phyloP scores from a whole-genome alignment of 2,329 filamentous ascomycete genomes.

The Sarocladium kiliense region DNA sequence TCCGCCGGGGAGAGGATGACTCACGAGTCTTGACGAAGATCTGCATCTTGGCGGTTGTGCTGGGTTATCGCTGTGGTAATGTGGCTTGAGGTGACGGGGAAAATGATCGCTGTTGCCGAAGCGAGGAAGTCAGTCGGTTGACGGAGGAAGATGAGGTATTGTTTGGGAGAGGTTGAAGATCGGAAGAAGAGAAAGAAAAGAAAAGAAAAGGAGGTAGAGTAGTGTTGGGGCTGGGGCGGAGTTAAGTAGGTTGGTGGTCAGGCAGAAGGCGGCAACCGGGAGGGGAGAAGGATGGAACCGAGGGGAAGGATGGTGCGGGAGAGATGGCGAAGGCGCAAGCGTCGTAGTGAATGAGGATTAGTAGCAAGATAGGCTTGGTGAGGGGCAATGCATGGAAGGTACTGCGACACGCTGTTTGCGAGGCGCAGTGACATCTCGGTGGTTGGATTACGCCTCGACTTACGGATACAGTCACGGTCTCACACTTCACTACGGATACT shows the following conservation, averaged over 20 bases:
- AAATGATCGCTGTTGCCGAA: constrained; percentile 10
- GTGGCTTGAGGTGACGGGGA: constrained; percentile 12
- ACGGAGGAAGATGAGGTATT: constrained; percentile 4
- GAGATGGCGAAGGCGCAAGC: neutral
- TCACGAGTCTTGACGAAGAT: constrained; percentile 97
- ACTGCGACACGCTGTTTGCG: neutral
- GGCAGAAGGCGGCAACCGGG: constrained; percentile 7
- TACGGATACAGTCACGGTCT: neutral
- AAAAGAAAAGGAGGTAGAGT: neutral
- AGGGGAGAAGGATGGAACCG: constrained; percentile 12
- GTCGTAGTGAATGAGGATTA: neutral
- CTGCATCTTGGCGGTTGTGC: constrained; percentile 64
- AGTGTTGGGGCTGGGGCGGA: constrained; percentile 8
- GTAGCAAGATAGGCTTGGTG: neutral
- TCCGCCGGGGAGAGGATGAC: constrained; percentile 32
- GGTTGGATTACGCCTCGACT: neutral
- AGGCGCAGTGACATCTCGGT: neutral
- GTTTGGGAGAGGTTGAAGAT: neutral
- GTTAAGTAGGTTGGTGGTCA: constrained; percentile 7
- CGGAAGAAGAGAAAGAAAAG: neutral
- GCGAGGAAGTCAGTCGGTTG: constrained; percentile 9
- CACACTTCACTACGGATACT: neutral
- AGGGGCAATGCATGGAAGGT: neutral
- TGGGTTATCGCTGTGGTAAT: constrained; percentile 18
- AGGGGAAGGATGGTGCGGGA: constrained; percentile 11